Conservation (phyloP, 2,329 filamentous ascomycete genomes). For the Penicillium griseofulvum region DNA sequence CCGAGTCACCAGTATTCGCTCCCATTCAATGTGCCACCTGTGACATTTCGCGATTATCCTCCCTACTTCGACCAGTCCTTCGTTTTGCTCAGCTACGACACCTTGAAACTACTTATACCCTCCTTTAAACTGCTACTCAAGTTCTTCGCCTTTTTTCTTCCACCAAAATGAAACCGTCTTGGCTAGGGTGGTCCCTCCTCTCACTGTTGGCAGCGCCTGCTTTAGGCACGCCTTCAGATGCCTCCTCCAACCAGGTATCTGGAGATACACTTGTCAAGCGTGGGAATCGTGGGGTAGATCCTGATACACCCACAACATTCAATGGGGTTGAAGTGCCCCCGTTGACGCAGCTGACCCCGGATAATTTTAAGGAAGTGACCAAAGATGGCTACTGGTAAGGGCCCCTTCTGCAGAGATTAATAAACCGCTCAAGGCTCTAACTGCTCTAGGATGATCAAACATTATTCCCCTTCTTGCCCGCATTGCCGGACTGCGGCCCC, state of each 20-base stretch:
- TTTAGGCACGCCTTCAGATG: constrained; percentile 29
- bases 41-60: constrained; percentile 23
- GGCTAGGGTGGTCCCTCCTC: constrained; percentile 38
- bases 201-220: constrained; percentile 37
- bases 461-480: constrained; percentile 54
- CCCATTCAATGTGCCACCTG: constrained; percentile 32
- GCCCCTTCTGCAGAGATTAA: neutral
- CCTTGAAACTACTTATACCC: constrained; percentile 7
- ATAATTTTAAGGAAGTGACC: constrained; percentile 48
- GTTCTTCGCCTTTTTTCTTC: constrained; percentile 16
- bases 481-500: constrained; percentile 81
- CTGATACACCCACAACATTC: constrained; percentile 35
- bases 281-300: constrained; percentile 19
- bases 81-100: constrained; percentile 16
- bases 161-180: constrained; percentile 39
- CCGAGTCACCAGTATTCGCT: constrained; percentile 14
- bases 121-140: constrained; percentile 5
- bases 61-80: constrained; percentile 23
- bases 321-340: constrained; percentile 54
- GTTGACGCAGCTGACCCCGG: constrained; percentile 49
- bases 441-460: constrained; percentile 50
- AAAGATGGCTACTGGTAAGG: constrained; percentile 53
- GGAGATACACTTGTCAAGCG: constrained; percentile 29
- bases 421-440: constrained; percentile 14
- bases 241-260: constrained; percentile 15